Evolutionary conservation across 768 basidiomycete genomes (phyloP), one percentile per base, ranked within the genome.

Genomic region (Boletus speciosus): DNA sequence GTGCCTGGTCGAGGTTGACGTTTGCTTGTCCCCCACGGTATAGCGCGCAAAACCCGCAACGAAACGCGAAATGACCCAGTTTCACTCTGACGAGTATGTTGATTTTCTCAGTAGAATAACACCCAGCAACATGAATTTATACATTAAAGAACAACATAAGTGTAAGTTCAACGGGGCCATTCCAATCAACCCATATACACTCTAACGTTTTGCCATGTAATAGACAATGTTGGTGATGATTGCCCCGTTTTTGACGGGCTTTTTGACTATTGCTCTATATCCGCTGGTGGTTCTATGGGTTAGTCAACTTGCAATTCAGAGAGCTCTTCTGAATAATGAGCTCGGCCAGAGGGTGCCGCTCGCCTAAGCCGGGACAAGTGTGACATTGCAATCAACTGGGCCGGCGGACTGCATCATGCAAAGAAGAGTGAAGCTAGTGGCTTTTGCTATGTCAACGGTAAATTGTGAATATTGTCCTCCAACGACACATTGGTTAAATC

Each of bases 221-320:
- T 59, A 97, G 94, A 96, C 72, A 98, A 98, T 58, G 94, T 98
- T 21, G 97, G 96, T 34, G 97, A 99, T 63, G 97, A 99, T 70
- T 98, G 96, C 71, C 97, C 97, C 3, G 93, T 98, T 34, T 99
- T 99, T 61, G 97, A 99, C 61, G 97, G 97, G 1, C 74, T 99
- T 43, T 99, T 99, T 69, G 97, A 99, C 62, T 99, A 98, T 69
- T 98, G 97, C 68, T 95, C 96, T 4, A 99, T 99, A 63, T 98
- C 97, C 11, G 97, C 97, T n/a, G 97, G 97, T 44, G 97, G 97
- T 4, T 97, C 94, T 0, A 98, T 99, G 93, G 96, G 97, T 97
- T 62, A 54, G 86, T 72, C 37, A 29, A 31, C 14, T 37, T 38
- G 27, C 15, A 6, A 21, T 36, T 46, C 50, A 51, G 32, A 41